phyloP scores from a whole-genome alignment of 441 rosid species.

The Pelargonium australe region DNA sequence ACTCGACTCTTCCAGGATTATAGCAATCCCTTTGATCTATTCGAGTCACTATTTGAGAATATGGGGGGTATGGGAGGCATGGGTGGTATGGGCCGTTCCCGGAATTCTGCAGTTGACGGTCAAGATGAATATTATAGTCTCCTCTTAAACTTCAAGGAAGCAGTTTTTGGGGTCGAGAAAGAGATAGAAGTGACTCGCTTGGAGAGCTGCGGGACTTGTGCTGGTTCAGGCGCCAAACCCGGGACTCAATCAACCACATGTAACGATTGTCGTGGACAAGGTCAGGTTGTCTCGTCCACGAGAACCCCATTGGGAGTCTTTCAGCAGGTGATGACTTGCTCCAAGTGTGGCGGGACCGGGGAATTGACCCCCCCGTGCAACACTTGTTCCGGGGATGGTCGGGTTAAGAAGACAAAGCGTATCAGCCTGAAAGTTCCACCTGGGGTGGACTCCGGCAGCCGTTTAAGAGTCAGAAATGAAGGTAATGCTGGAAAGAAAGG shows the following conservation, averaged over 20 bases:
- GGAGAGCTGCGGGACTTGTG: slow-evolving; percentile 77
- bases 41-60: slow-evolving; percentile 80
- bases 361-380: slow-evolving; percentile 71
- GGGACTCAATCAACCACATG: slow-evolving; percentile 79
- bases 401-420: slow-evolving; percentile 75
- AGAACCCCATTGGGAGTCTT: slow-evolving; percentile 93
- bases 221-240: slow-evolving; percentile 85
- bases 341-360: slow-evolving; percentile 72
- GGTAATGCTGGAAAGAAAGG: slow-evolving; percentile 93
- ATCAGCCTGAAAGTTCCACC: slow-evolving; percentile 90
- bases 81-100: slow-evolving; percentile 66
- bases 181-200: slow-evolving; percentile 91
- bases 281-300: slow-evolving; percentile 83
- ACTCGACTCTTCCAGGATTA: slow-evolving; percentile 51
- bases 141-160: slow-evolving; percentile 75
- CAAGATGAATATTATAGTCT: slow-evolving; percentile 87
- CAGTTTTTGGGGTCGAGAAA: slow-evolving; percentile 85
- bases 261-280: slow-evolving; percentile 90
- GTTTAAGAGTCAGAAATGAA: slow-evolving; percentile 83
- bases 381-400: slow-evolving; percentile 85
- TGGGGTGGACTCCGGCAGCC: slow-evolving; percentile 91
- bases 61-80: slow-evolving; percentile 80
- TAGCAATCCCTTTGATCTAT: slow-evolving; percentile 92
- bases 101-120: slow-evolving; percentile 73
- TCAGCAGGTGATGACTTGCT: slow-evolving; percentile 95